A percentile compares a stretch with the other conserved stretches of the same genome.
phyloP scores from a whole-genome alignment of 176 grass and related monocot genomes.

The Urochloa ruziziensis region DNA sequence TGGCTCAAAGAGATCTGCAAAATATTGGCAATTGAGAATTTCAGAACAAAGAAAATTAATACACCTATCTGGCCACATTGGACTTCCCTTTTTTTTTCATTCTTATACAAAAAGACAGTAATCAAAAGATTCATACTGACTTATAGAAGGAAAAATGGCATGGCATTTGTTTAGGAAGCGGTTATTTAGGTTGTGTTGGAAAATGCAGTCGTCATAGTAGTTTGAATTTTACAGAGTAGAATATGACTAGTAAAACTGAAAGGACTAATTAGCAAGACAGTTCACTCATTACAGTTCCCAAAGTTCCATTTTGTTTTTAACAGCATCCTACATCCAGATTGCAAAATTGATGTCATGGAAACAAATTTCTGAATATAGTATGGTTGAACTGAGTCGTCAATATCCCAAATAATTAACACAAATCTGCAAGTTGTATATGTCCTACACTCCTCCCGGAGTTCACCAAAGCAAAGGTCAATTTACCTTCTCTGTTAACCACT shows the following conservation, averaged over 20 bases:
- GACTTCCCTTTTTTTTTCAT: neutral
- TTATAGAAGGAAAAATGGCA: neutral
- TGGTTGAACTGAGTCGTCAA: neutral
- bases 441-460: neutral
- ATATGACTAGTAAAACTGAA: constrained; percentile 13
- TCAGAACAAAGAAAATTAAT: neutral
- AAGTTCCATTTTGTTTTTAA: neutral
- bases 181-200: neutral
- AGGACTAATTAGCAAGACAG: neutral
- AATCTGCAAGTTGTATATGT: neutral
- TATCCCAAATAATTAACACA: neutral
- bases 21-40: constrained; percentile 18
- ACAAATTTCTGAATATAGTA: neutral
- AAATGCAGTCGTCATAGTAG: neutral
- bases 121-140: neutral
- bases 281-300: constrained; percentile 2
- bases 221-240: constrained; percentile 3
- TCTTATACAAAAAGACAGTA: neutral
- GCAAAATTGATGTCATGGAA: neutral
- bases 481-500: constrained; percentile 74
- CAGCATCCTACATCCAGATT: neutral
- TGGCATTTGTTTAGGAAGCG: neutral
- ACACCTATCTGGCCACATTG: neutral
- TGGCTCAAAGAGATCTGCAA: constrained; percentile 77
- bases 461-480: neutral